A percentile compares a stretch with the other conserved stretches of the same genome.
Conservation (phyloP, 352 stramenopile species). For the Lagenidium giganteum region DNA sequence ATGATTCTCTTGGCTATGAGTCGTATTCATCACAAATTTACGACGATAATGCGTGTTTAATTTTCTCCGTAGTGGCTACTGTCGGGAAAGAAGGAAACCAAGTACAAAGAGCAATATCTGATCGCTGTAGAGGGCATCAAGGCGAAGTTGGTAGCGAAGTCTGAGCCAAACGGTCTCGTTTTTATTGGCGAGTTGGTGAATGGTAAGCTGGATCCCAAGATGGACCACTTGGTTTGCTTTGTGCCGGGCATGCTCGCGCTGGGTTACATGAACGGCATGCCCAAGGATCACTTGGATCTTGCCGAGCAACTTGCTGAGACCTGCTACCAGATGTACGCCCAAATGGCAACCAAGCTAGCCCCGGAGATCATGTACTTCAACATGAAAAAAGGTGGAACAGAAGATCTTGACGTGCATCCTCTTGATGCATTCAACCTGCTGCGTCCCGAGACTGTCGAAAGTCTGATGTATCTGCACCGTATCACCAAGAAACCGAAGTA, state of each 20-base stretch:
- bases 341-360: slow-evolving; percentile 77
- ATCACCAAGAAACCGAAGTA: slow-evolving; percentile 88
- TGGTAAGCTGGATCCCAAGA: slow-evolving; percentile 51
- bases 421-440: slow-evolving; percentile 81
- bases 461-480: slow-evolving; percentile 88
- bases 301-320: slow-evolving; percentile 76
- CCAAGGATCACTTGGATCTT: slow-evolving; percentile 52
- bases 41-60: neutral
- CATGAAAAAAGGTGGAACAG: slow-evolving; percentile 34
- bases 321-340: slow-evolving; percentile 86
- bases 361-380: slow-evolving; percentile 85
- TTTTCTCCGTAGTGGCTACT: slow-evolving; percentile 45
- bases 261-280: slow-evolving; percentile 68
- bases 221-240: slow-evolving; percentile 91
- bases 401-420: slow-evolving; percentile 46
- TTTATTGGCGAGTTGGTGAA: slow-evolving; percentile 70
- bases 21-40: neutral
- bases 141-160: slow-evolving; percentile 42
- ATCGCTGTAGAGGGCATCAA: slow-evolving; percentile 60
- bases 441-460: slow-evolving; percentile 90
- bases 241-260: slow-evolving; percentile 85
- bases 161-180: slow-evolving; percentile 47
- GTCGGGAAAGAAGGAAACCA: slow-evolving; percentile 66
- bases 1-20: no score
- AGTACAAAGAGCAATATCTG: slow-evolving; percentile 64